phyloP scores from a whole-genome alignment of 2,329 filamentous ascomycete genomes.

The Xylaria sp. region DNA sequence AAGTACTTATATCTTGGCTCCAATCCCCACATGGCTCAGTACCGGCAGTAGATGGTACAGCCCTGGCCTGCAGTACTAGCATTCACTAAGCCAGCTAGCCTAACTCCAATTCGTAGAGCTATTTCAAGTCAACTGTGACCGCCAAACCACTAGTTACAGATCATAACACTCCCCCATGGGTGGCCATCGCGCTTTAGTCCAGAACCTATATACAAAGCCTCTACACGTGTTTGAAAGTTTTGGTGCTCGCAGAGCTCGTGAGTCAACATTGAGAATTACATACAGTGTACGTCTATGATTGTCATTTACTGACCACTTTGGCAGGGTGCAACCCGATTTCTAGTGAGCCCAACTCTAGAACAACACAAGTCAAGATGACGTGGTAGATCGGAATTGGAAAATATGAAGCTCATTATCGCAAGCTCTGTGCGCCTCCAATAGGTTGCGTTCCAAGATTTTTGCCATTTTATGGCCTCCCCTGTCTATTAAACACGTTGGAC shows the following conservation, averaged over 20 bases:
- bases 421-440: neutral
- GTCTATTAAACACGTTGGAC: neutral
- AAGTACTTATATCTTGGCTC: constrained; percentile 6
- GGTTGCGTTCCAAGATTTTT: neutral
- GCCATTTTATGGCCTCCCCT: neutral
- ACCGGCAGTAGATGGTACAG: constrained; percentile 5
- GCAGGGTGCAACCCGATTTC: neutral
- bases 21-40: constrained; percentile 16
- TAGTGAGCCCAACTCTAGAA: neutral
- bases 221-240: too few species aligned
- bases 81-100: constrained; percentile 9
- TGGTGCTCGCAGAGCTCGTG: too few species aligned
- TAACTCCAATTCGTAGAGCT: neutral
- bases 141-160: neutral
- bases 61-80: constrained; percentile 13
- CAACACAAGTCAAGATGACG: constrained; percentile 1
- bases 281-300: neutral
- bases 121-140: neutral
- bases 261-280: neutral
- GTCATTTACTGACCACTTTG: neutral
- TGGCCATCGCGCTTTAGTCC: too few species aligned
- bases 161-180: neutral
- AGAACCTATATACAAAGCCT: too few species aligned
- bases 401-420: neutral
- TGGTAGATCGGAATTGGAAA: neutral